Conservation (phyloP, 495 filamentous ascomycete genomes). For the Annulohypoxylon moriforme region DNA sequence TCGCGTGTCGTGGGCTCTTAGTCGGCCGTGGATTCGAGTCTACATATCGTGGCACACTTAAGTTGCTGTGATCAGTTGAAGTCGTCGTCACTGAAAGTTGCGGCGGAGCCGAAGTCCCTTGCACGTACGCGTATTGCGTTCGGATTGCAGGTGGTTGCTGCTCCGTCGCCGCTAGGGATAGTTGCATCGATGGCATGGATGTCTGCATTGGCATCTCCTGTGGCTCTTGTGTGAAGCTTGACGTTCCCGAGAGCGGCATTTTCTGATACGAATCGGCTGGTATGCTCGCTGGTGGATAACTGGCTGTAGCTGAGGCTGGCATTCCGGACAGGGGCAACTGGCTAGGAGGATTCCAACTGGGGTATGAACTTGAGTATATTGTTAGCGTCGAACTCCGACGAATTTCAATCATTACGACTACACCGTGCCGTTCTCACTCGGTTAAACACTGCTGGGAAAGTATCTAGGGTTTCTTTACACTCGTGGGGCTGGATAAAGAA, state of each 20-base stretch:
- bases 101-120: slow-evolving; percentile 54
- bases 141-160: slow-evolving; percentile 57
- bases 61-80: slow-evolving; percentile 50
- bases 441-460: no score
- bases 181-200: slow-evolving; percentile 62
- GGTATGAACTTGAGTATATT: slow-evolving; percentile 51
- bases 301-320: slow-evolving; percentile 53
- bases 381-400: slow-evolving; percentile 27
- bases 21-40: slow-evolving; percentile 65
- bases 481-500: slow-evolving; percentile 10
- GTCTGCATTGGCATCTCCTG: slow-evolving; percentile 62
- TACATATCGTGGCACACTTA: slow-evolving; percentile 61
- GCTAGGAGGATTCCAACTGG: slow-evolving; percentile 55
- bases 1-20: slow-evolving; percentile 65
- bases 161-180: slow-evolving; percentile 56
- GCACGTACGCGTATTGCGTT: slow-evolving; percentile 62
- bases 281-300: slow-evolving; percentile 58
- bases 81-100: slow-evolving; percentile 59
- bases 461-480: background rate
- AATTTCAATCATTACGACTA: background rate
- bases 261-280: slow-evolving; percentile 59
- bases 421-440: background rate
- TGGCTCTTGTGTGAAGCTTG: slow-evolving; percentile 59
- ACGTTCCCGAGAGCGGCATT: slow-evolving; percentile 56
- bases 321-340: slow-evolving; percentile 53